These are phyloP conservation scores for Mycena citricolor DNA, from an alignment of 1,284 basidiomycete genomes.

Conservation along the genomic window DNA sequence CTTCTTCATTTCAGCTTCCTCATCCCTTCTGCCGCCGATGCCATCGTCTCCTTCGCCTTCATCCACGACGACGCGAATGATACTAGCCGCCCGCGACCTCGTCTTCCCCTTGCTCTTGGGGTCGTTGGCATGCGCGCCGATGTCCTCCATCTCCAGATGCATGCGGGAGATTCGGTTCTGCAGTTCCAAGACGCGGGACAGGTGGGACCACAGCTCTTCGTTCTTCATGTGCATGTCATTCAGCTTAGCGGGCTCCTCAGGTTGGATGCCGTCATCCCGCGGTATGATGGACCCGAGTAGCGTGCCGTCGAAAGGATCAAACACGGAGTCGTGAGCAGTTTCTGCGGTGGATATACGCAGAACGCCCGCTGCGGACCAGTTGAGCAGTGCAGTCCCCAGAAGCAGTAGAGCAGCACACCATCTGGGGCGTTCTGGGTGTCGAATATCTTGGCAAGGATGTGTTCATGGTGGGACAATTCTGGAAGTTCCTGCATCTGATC, in stretches of 20 bases:
- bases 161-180: constrained; percentile 69
- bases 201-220: constrained; percentile 62
- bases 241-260: constrained; percentile 19
- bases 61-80: constrained; percentile 25
- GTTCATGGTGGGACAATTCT: constrained; percentile 12
- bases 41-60: constrained; percentile 47
- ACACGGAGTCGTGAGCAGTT: constrained; percentile 3
- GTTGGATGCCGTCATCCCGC: constrained; percentile 25
- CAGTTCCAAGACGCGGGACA: constrained; percentile 62
- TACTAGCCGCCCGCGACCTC: constrained; percentile 22
- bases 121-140: constrained; percentile 40
- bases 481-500: neutral
- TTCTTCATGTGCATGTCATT: constrained; percentile 33
- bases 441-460: constrained; percentile 16
- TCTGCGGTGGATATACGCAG: neutral
- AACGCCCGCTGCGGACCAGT: constrained; percentile 1
- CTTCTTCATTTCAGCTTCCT: constrained; percentile 45
- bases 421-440: neutral
- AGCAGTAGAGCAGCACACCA: constrained; percentile 5
- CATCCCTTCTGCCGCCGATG: constrained; percentile 43
- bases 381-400: constrained; percentile 2
- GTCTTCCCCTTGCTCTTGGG: constrained; percentile 35
- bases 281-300: constrained; percentile 29
- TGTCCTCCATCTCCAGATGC: constrained; percentile 72
- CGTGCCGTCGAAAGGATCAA: constrained; percentile 21